Conservation (phyloP, 768 basidiomycete species). For the Phlegmacium glaucopus region DNA sequence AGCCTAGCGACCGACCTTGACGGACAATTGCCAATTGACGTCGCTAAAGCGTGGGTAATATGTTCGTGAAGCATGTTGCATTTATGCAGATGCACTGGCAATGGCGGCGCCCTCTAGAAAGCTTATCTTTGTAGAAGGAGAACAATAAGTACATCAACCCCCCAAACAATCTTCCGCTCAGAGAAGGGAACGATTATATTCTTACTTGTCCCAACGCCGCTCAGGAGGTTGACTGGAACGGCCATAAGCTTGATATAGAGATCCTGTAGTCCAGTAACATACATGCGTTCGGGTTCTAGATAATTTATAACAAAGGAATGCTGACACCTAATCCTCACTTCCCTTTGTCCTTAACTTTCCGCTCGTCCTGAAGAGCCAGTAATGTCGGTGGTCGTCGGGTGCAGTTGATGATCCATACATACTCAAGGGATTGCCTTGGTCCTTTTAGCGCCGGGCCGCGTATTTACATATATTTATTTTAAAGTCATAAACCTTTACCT, state of each 20-base stretch:
- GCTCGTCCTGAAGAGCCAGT: slow-evolving; percentile 71
- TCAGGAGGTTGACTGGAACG: slow-evolving; percentile 63
- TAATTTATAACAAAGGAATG: background rate
- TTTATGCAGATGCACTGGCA: slow-evolving; percentile 65
- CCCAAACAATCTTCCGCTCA: slow-evolving; percentile 92
- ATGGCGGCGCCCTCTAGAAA: slow-evolving; percentile 84
- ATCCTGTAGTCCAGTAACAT: slow-evolving; percentile 91
- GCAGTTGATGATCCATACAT: slow-evolving; percentile 48
- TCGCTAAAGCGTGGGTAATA: too few species aligned
- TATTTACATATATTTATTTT: too few species aligned
- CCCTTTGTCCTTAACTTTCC: slow-evolving; percentile 84
- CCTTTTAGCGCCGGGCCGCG: too few species aligned
- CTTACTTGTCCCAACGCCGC: slow-evolving; percentile 66
- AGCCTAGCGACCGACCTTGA: slow-evolving; percentile 79
- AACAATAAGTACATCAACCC: slow-evolving; percentile 86
- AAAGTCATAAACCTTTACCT: too few species aligned
- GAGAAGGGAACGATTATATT: slow-evolving; percentile 82
- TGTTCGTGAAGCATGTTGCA: slow-evolving; percentile 53
- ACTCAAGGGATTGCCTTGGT: slow-evolving; percentile 52
- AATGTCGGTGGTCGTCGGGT: slow-evolving; percentile 57
- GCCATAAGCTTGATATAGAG: slow-evolving; percentile 91
- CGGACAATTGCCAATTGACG: slow-evolving; percentile 62
- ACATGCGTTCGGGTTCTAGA: slow-evolving; percentile 88
- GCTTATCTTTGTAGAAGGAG: slow-evolving; percentile 88
- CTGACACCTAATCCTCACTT: slow-evolving; percentile 77